Evolutionary conservation across 257 asterid genomes (phyloP).

Genomic region (Plantago elongata): DNA sequence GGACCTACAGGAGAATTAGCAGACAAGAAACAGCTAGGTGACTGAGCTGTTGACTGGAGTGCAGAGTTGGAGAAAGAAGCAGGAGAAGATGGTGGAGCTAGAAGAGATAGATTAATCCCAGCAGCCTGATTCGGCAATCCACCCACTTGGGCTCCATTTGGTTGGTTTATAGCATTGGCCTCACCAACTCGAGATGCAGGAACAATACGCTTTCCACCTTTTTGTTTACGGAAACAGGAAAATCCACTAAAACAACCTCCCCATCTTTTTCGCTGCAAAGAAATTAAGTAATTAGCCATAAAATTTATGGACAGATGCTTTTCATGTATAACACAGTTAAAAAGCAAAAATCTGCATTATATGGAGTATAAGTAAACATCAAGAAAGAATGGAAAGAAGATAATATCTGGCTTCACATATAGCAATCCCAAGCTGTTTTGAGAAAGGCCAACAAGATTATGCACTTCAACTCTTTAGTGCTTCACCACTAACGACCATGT

Average conservation of each 20-base stretch:
- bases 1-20: conserved; percentile 76
- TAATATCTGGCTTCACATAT: no score
- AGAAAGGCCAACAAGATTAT: no score
- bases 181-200: conserved; percentile 77
- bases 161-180: conserved; percentile 47
- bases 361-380: no score
- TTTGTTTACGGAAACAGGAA: conserved; percentile 71
- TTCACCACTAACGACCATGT: no score
- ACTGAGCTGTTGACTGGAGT: conserved; percentile 73
- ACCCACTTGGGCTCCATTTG: conserved; percentile 51
- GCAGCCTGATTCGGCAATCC: conserved; percentile 61
- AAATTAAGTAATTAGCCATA: conserved; percentile 22
- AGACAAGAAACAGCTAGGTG: conserved; percentile 70
- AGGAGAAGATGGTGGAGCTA: conserved; percentile 87
- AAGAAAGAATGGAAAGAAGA: no score
- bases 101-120: conserved; percentile 38
- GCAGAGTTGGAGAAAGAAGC: conserved; percentile 76
- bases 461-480: no score
- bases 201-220: conserved; percentile 75
- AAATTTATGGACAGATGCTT: neutral
- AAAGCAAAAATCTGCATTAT: no score
- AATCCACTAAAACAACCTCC: conserved; percentile 72
- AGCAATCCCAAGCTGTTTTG: no score
- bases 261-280: conserved; percentile 78
- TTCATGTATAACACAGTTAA: conserved; percentile 8